These are phyloP conservation scores for Didymella sp. DNA, from an alignment of 2,329 filamentous ascomycete species.

Conservation along the genomic window DNA sequence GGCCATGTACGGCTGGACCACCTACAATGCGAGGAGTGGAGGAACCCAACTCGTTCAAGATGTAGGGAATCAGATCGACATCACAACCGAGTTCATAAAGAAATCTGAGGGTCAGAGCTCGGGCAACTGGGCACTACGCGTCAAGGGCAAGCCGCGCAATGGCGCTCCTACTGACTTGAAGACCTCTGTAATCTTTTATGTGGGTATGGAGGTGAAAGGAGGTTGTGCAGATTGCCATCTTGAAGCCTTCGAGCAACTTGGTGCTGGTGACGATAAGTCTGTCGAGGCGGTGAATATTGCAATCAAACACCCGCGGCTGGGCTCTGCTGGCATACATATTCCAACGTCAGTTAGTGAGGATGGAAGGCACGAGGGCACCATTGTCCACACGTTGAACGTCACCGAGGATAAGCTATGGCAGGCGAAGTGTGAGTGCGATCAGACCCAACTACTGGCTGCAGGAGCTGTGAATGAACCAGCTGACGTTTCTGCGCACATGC, in stretches of 20 bases:
- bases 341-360: conserved; percentile 64
- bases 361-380: conserved; percentile 65
- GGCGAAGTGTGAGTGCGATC: conserved; percentile 64
- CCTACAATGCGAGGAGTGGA: conserved; percentile 86
- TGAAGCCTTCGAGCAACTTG: conserved; percentile 63
- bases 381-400: conserved; percentile 72
- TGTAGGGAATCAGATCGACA: conserved; percentile 80
- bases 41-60: conserved; percentile 90
- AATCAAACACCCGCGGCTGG: conserved; percentile 73
- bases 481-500: conserved; percentile 57
- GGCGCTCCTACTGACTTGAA: conserved; percentile 70
- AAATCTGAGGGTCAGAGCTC: conserved; percentile 82
- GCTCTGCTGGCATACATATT: conserved; percentile 78
- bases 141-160: conserved; percentile 77
- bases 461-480: neutral
- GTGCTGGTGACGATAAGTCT: conserved; percentile 53
- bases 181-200: conserved; percentile 81
- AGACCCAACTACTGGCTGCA: neutral
- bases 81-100: conserved; percentile 92
- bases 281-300: conserved; percentile 69
- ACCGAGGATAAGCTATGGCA: conserved; percentile 78
- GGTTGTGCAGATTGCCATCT: conserved; percentile 56
- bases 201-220: conserved; percentile 75
- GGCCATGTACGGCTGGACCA: conserved; percentile 94
- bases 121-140: conserved; percentile 86